Percentiles rank a stretch among this genome's conserved stretches.
Evolutionary conservation across 2,329 filamentous ascomycete genomes (phyloP).

Genomic region (Cytospora chrysosperma): DNA sequence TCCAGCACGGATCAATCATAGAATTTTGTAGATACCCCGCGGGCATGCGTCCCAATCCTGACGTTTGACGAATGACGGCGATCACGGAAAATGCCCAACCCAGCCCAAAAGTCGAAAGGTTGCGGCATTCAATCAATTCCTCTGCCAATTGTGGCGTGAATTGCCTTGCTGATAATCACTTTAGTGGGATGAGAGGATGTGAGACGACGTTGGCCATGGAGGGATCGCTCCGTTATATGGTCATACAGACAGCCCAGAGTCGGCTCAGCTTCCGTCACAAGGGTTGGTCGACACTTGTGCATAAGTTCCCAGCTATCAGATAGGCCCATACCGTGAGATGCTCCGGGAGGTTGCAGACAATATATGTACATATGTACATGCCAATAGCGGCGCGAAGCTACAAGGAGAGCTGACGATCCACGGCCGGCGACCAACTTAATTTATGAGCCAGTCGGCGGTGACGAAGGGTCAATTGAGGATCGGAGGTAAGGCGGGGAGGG

Average conservation of each 20-base stretch:
- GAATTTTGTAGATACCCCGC: background rate
- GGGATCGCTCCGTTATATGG: background rate
- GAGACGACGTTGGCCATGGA: constrained; percentile 3
- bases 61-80: background rate
- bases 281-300: background rate
- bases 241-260: background rate
- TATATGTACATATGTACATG: no score
- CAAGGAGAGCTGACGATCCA: background rate
- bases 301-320: background rate
- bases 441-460: background rate
- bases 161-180: background rate
- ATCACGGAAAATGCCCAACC: background rate
- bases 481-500: background rate
- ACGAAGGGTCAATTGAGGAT: background rate
- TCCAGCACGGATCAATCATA: background rate
- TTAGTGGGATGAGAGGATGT: background rate
- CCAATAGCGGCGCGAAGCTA: background rate
- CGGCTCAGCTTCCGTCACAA: background rate
- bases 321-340: background rate
- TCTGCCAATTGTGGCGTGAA: background rate
- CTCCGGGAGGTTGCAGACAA: background rate
- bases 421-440: background rate
- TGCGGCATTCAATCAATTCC: background rate
- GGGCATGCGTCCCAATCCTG: background rate
- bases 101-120: background rate